Evolutionary conservation across 441 rosid species (phyloP).

Genomic region (Viola pubescens): DNA sequence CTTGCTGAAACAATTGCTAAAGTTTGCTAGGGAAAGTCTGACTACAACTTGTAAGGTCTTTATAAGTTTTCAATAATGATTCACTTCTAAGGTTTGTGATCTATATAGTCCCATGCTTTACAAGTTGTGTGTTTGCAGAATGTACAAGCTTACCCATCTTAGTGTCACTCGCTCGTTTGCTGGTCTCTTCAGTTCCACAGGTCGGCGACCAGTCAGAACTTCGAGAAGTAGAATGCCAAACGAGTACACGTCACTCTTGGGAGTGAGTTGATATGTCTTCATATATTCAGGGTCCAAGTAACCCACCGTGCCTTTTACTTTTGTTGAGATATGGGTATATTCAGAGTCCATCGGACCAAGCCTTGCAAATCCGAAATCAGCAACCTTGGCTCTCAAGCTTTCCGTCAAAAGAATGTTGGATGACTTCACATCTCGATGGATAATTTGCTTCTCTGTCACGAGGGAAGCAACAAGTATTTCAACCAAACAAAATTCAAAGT

Average conservation of each 20-base stretch:
- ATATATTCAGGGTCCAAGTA: conserved; percentile 96
- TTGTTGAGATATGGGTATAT: conserved; percentile 68
- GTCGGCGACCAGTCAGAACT: conserved; percentile 86
- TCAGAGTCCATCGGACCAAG: conserved; percentile 58
- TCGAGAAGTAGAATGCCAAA: conserved; percentile 85
- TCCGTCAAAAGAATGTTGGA: conserved; percentile 89
- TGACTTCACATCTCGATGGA: conserved; percentile 90
- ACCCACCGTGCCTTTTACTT: conserved; percentile 92
- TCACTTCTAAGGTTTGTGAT: not conserved
- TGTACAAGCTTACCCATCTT: conserved; percentile 64
- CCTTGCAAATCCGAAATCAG: conserved; percentile 92
- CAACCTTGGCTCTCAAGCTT: conserved; percentile 89
- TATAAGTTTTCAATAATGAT: not conserved
- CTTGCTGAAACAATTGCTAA: too few relatives aligned
- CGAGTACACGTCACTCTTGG: conserved; percentile 85
- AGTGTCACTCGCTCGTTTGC: conserved; percentile 61
- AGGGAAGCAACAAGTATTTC: conserved; percentile 1
- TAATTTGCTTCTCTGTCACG: conserved; percentile 72
- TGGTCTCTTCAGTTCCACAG: conserved; percentile 59
- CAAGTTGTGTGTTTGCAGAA: not conserved
- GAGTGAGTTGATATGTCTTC: conserved; percentile 81
- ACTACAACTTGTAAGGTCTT: too few relatives aligned
- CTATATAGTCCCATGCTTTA: not conserved
- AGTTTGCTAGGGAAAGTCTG: too few relatives aligned
- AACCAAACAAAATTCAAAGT: conserved; percentile 1